phyloP scores from a whole-genome alignment of 2,329 filamentous ascomycete species.

The Talaromyces sp. region DNA sequence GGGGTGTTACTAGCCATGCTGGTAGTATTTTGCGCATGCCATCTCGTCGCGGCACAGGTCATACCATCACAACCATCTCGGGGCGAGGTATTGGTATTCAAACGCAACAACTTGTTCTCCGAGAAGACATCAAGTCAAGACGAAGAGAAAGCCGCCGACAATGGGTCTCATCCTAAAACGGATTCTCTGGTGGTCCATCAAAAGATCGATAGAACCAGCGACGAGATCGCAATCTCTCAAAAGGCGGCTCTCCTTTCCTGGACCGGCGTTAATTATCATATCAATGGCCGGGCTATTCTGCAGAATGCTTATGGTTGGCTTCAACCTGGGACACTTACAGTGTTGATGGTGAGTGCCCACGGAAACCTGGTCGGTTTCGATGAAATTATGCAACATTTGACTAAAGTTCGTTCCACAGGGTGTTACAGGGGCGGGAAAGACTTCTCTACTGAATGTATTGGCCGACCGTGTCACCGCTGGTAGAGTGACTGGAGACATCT shows the following conservation, averaged over 20 bases:
- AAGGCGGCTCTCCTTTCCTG: constrained; percentile 45
- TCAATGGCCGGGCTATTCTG: constrained; percentile 48
- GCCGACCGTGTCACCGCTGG: constrained; percentile 57
- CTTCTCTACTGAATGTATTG: constrained; percentile 54
- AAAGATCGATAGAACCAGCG: background rate
- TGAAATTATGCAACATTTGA: too few species aligned
- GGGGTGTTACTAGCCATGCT: constrained; percentile 63
- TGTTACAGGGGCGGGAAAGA: constrained; percentile 59
- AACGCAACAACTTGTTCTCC: too few species aligned
- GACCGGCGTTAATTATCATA: constrained; percentile 53
- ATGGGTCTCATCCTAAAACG: background rate
- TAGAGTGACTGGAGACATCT: constrained; percentile 61
- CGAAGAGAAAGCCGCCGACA: background rate
- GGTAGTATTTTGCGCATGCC: constrained; percentile 58
- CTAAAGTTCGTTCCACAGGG: too few species aligned
- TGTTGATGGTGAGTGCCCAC: too few species aligned
- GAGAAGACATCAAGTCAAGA: background rate
- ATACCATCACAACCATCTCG: constrained; percentile 60
- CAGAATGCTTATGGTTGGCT: constrained; percentile 53
- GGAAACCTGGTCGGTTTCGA: too few species aligned
- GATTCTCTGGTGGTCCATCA: too few species aligned
- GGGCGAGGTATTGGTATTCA: constrained; percentile 67
- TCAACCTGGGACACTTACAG: constrained; percentile 52
- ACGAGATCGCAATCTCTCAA: constrained; percentile 23
- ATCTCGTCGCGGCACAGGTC: constrained; percentile 60